Evolutionary conservation across 2,329 filamentous ascomycete species (phyloP).

Genomic region (Beauveria medogensis): DNA sequence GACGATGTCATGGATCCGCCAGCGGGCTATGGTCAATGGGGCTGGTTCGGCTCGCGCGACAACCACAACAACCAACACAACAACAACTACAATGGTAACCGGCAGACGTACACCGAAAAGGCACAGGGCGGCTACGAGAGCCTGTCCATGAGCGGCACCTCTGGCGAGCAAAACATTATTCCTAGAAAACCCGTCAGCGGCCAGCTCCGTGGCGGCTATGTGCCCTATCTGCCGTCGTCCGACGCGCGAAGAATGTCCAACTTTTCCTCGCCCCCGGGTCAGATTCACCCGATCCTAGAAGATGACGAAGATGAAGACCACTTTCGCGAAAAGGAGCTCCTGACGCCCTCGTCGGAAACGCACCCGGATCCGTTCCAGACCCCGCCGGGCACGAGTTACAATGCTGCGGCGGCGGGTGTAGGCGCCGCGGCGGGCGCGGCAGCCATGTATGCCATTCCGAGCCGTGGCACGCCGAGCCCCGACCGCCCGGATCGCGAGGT

Average conservation of each 20-base stretch:
- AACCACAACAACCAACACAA: not conserved
- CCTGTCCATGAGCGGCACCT: slow-evolving; percentile 28
- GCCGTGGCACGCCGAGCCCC: slow-evolving; percentile 32
- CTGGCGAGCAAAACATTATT: slow-evolving; percentile 17
- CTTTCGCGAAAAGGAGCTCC: slow-evolving; percentile 21
- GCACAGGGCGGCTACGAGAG: slow-evolving; percentile 42
- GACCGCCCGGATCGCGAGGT: slow-evolving; percentile 45
- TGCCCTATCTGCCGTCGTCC: slow-evolving; percentile 18
- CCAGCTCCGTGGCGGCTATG: slow-evolving; percentile 23
- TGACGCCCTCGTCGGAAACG: slow-evolving; percentile 28
- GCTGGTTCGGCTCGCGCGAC: slow-evolving; percentile 25
- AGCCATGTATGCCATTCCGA: slow-evolving; percentile 16
- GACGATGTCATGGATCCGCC: slow-evolving; percentile 38
- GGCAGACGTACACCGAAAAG: slow-evolving; percentile 18
- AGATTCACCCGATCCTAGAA: slow-evolving; percentile 52
- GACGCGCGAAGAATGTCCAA: slow-evolving; percentile 19
- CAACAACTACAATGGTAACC: not conserved
- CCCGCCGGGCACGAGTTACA: slow-evolving; percentile 21
- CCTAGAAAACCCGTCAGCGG: slow-evolving; percentile 27
- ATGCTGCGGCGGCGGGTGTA: slow-evolving; percentile 14
- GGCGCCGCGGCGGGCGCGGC: slow-evolving; percentile 1
- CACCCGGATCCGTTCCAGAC: slow-evolving; percentile 44
- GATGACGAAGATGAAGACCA: slow-evolving; percentile 44
- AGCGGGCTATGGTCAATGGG: slow-evolving; percentile 8
- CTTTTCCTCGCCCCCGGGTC: slow-evolving; percentile 26